Evolutionary conservation across 305 asterid genomes (phyloP).

Genomic region (Fraxinus velutina): DNA sequence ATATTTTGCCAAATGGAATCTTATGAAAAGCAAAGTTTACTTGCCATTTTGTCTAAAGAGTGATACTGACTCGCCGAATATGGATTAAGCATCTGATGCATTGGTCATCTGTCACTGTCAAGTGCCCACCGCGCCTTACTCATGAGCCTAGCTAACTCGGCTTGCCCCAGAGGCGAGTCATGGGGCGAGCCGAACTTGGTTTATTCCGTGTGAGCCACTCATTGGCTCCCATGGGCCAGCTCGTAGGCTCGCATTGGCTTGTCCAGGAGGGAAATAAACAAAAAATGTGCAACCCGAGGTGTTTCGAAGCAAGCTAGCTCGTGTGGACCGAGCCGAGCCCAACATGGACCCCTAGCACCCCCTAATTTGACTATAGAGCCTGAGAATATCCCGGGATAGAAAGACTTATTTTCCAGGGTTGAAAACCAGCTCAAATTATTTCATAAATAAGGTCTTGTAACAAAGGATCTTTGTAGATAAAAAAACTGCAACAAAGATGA

Average conservation of each 20-base stretch:
- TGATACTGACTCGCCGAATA: conserved; percentile 16
- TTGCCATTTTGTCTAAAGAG: conserved; percentile 6
- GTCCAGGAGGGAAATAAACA: background rate
- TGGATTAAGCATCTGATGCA: background rate
- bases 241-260: background rate
- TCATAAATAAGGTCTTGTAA: background rate
- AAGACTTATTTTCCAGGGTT: background rate
- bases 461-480: conserved; percentile 1
- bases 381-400: background rate
- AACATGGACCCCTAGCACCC: background rate
- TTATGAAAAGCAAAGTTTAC: conserved; percentile 5
- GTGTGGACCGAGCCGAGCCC: background rate
- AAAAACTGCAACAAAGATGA: conserved; percentile 6
- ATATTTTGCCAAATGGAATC: conserved; percentile 4
- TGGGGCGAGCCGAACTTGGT: background rate
- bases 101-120: background rate
- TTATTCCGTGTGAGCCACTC: background rate
- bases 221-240: background rate
- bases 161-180: background rate
- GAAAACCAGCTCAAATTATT: background rate
- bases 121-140: background rate
- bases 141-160: background rate
- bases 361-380: background rate
- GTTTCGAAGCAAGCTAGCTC: background rate
- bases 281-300: background rate